phyloP scores from a whole-genome alignment of 768 basidiomycete species.

The Clitopilus passeckerianus region DNA sequence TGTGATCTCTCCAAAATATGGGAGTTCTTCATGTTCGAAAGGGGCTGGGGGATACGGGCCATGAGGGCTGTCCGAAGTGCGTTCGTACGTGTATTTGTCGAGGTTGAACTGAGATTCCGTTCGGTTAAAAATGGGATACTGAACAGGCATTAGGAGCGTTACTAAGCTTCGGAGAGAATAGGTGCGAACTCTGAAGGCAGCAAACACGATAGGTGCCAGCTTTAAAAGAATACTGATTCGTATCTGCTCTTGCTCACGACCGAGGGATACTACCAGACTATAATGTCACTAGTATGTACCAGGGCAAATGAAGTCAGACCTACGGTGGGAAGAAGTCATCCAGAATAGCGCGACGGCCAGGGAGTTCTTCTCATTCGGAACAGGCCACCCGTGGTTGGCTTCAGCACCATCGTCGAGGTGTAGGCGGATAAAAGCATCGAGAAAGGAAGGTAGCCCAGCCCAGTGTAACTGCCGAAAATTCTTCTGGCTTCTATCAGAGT shows the following conservation, averaged over 20 bases:
- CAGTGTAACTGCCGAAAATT: slow-evolving; percentile 42
- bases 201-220: slow-evolving; percentile 42
- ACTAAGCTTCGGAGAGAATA: slow-evolving; percentile 8
- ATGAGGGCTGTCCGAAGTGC: slow-evolving; percentile 15
- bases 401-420: slow-evolving; percentile 32
- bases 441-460: slow-evolving; percentile 35
- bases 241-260: slow-evolving; percentile 25
- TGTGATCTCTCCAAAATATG: slow-evolving; percentile 37
- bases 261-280: slow-evolving; percentile 20
- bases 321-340: slow-evolving; percentile 36
- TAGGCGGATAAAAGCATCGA: slow-evolving; percentile 32
- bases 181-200: slow-evolving; percentile 42
- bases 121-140: slow-evolving; percentile 38
- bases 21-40: slow-evolving; percentile 21
- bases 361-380: slow-evolving; percentile 37
- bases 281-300: slow-evolving; percentile 4
- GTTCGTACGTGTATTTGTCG: slow-evolving; percentile 7
- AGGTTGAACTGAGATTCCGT: slow-evolving; percentile 27
- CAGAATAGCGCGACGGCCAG: slow-evolving; percentile 45
- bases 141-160: slow-evolving; percentile 14
- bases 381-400: slow-evolving; percentile 42
- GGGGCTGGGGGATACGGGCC: slow-evolving; percentile 23
- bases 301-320: slow-evolving; percentile 5
- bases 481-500: slow-evolving; percentile 39
- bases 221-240: slow-evolving; percentile 27